These are phyloP conservation scores for Trichoderma asperellum DNA, from an alignment of 2,329 filamentous ascomycete species.

Conservation along the genomic window DNA sequence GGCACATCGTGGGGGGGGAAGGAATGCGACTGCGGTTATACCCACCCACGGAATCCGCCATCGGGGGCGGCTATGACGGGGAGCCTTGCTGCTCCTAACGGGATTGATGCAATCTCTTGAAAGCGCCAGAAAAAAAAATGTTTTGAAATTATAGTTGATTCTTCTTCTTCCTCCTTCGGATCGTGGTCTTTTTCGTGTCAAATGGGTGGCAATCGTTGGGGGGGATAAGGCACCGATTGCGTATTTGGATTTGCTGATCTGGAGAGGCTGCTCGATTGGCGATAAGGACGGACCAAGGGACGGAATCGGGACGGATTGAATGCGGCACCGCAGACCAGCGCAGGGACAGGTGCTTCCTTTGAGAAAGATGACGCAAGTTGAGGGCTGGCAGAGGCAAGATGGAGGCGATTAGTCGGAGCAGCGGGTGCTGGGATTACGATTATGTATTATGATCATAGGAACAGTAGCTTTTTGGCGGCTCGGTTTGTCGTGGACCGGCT, in stretches of 20 bases:
- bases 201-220: not conserved
- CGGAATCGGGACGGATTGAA: not conserved
- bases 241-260: not conserved
- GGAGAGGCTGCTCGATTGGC: conserved; percentile 1
- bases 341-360: not conserved
- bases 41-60: conserved; percentile 48
- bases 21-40: conserved; percentile 28
- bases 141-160: not conserved
- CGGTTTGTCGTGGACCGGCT: conserved; percentile 24
- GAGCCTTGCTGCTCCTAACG: conserved; percentile 26
- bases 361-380: not conserved
- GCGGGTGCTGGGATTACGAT: conserved; percentile 16
- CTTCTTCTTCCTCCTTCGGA: not conserved
- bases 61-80: conserved; percentile 31
- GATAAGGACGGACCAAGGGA: conserved; percentile 8
- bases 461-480: conserved; percentile 11
- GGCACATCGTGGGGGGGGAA: conserved; percentile 1
- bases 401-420: not conserved
- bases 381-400: not conserved
- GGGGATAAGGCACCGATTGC: not conserved
- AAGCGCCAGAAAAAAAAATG: not conserved
- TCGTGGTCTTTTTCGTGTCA: not conserved
- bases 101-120: not conserved
- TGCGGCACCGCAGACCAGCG: conserved; percentile 1
- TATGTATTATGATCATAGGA: conserved; percentile 5